A percentile compares a stretch with the other conserved stretches of the same genome.
phyloP scores from a whole-genome alignment of 1,284 basidiomycete species.

The Coniophora puteana region DNA sequence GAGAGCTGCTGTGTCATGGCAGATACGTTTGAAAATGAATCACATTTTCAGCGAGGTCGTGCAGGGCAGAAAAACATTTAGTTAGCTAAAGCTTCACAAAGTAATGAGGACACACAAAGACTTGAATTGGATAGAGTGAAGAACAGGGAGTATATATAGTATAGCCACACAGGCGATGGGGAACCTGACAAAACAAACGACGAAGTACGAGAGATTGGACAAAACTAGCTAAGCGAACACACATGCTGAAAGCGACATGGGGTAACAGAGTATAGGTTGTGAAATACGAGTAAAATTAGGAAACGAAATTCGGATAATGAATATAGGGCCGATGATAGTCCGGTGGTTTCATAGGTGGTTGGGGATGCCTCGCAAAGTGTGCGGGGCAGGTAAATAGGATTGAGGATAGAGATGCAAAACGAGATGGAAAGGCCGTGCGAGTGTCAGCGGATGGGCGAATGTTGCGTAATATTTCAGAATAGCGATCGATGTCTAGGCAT shows the following conservation, averaged over 20 bases:
- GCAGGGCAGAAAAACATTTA: too few relatives aligned
- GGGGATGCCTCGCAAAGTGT: too few relatives aligned
- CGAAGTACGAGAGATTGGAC: slow-evolving; percentile 18
- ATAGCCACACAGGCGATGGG: too few relatives aligned
- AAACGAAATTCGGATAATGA: slow-evolving; percentile 14
- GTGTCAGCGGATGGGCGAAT: background rate
- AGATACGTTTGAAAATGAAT: too few relatives aligned
- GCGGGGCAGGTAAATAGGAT: too few relatives aligned
- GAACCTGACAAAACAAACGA: slow-evolving; percentile 28
- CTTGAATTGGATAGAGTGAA: background rate
- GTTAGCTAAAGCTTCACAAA: too few relatives aligned
- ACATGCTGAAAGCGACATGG: slow-evolving; percentile 34
- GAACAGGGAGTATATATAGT: too few relatives aligned
- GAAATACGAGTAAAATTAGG: slow-evolving; percentile 17
- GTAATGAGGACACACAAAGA: background rate
- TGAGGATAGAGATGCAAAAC: slow-evolving; percentile 25
- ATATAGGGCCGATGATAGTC: slow-evolving; percentile 11
- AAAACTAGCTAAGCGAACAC: slow-evolving; percentile 12
- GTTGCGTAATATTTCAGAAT: background rate
- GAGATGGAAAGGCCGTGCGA: slow-evolving; percentile 4
- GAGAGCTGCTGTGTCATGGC: too few relatives aligned
- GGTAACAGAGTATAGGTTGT: slow-evolving; percentile 27
- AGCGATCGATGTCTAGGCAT: background rate
- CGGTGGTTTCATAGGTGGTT: too few relatives aligned
- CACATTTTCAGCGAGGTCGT: too few relatives aligned